A percentile compares a stretch with the other conserved stretches of the same genome.
These are phyloP conservation scores for Globisporangium takayamanum DNA, from an alignment of 352 stramenopile genomes.

Conservation along the genomic window DNA sequence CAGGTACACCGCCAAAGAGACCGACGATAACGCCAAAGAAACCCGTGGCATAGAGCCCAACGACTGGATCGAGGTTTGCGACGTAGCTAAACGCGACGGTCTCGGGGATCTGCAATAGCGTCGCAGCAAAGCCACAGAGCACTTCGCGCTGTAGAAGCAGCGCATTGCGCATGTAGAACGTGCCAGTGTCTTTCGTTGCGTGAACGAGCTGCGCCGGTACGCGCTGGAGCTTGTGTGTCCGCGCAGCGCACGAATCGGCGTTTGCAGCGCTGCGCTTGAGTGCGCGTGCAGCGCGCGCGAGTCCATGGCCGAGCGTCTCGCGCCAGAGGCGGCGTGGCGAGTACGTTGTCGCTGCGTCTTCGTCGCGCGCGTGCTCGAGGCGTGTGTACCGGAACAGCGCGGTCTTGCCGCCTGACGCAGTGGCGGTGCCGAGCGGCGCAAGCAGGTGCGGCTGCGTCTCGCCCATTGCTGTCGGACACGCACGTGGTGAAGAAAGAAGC, in stretches of 20 bases:
- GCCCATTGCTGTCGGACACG: not conserved
- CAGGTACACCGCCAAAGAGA: conserved; percentile 81
- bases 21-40: conserved; percentile 87
- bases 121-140: conserved; percentile 85
- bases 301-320: conserved; percentile 13
- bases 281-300: not conserved
- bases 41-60: conserved; percentile 90
- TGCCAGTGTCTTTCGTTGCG: conserved; percentile 21
- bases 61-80: conserved; percentile 78
- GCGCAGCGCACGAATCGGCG: not conserved
- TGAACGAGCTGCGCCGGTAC: conserved; percentile 17
- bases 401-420: not conserved
- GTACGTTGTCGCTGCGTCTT: not conserved
- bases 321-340: conserved; percentile 5
- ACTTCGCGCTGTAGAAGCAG: conserved; percentile 64
- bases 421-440: not conserved
- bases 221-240: conserved; percentile 3
- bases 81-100: conserved; percentile 92
- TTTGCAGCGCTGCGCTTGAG: conserved; percentile 1
- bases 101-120: conserved; percentile 91
- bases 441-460: not conserved
- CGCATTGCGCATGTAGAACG: conserved; percentile 53
- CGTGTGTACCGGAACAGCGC: conserved; percentile 5
- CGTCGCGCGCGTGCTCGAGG: not conserved
- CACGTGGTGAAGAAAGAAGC: not conserved